Base-by-base conservation (phyloP, 768 basidiomycete genomes). In the Trametes sanguinea region DNA sequence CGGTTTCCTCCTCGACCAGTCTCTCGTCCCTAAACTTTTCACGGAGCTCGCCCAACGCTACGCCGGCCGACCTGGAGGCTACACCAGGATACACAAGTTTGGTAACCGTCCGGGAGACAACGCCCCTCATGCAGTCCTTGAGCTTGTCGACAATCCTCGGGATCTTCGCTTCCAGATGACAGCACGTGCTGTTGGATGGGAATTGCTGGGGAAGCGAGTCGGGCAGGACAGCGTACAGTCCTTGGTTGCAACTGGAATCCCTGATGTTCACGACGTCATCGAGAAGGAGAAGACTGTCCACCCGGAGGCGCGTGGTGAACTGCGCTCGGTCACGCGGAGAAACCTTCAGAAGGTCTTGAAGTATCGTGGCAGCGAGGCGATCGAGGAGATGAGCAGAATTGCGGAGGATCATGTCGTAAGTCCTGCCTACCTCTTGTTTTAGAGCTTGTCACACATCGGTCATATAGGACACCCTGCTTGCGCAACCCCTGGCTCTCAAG, bases 21-120 rank as follows among this genome's bases (percentile, higher is more conserved):
- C 75, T 39, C 78, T 91, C 42, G 75, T 95, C 29, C 85, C 89
- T n/a, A 95, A 93, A 72, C 78, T 99, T 17, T 96, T 97, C 73
- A 81, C 80, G 9, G 83, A 85, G 1, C 87, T 96, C 57, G 86
- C 94, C 0, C 71, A 83, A 64, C 89, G 97, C 48, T 99, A 98
- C 74, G 81, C 85, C 0, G 67, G 80, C 14, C 85, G 97, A 3
- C 88, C 88, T 2, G 97, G 97, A 1, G 97, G 97, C 8, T 99
- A 98, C 78, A 98, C 96, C 5, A 88, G 97, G 27, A 88, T 98
- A 63, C 88, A 94, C 73, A 93, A 89, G 73, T 92, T 87, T 65
- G 96, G 95, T n/a, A 85, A 89, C 72, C 85, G 96, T 5, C 80
- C 77, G 58, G 95, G 95, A 13, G 97, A 99, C 78, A 92, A 95